Base-by-base conservation (phyloP, 345 rosid genomes). In the Populus davidiana region DNA sequence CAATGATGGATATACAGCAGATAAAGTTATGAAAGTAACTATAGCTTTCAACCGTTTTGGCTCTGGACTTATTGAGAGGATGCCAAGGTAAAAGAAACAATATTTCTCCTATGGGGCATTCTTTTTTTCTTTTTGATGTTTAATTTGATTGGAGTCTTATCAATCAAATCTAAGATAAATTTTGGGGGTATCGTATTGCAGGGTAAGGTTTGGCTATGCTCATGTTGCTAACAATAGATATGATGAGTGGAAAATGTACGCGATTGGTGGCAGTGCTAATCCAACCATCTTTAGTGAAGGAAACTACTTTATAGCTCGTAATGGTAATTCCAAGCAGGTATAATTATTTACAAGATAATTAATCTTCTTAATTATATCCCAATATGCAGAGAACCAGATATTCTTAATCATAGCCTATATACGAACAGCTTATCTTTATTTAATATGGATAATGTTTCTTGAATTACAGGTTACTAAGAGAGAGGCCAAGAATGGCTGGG, bases 211-310 rank as follows among this genome's bases (percentile, higher is more conserved):
- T 76, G 83, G 80, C 6, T 68, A 72, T 72, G 80, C 83, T 6
- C 83, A 76, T 12, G 67, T 81, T 10, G 80, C 75, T 14, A 76
- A 81, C 65, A 81, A 81, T 16, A 59, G 83, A 38, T 81, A 81
- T 39, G 83, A 81, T 5, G 77, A 81, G n/a, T 81, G 83, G 83
- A 6, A 27, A 17, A 77, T 67, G 80, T 81, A 81, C 68, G 78
- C 75, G 25, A 63, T 73, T 33, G 80, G 83, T 10, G 80, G 83
- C 12, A 77, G 83, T 25, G 77, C 83, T 44, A 77, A 77, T 49
- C 83, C 83, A 44, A 62, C 80, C 13, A 81, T 81, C 62, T 81
- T 81, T 69, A 81, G 83, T 36, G 70, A 81, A 73, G 77, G 83
- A 16, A 81, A 77, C 73, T 81, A 77, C 75, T 77, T 59, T 17